Evolutionary conservation across 805 yeast genomes (phyloP), one percentile per base, ranked within the genome.

Genomic region (Yarrowia osloensis): DNA sequence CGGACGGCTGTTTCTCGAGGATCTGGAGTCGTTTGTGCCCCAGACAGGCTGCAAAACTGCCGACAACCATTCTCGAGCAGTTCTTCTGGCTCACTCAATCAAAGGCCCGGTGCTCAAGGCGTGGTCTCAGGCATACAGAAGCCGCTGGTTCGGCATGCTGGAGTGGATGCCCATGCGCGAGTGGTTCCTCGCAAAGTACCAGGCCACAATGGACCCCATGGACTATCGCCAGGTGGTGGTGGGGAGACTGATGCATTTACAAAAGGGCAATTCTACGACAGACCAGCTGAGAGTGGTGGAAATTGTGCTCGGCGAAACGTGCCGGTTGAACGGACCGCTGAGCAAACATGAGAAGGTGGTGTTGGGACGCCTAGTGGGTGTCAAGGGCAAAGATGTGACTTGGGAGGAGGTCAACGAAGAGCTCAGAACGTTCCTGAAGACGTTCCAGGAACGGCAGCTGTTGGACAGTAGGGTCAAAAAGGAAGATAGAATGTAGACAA

Each of bases 151-250:
- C n/a, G 63, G 63, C 26, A 57, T 57, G 63, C 37, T 57, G 19
- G 63, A 57, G 21, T 57, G 63, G 63, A 12, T 19, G 2, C 47
- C 28, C 3, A 57, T 57, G 63, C 28, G 37, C 3, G 63, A 57
- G 24, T 57, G 63, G 63, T 57, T 57, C 13, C 21, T 57, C 39
- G 63, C 63, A 19, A 57, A 40, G 49, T 57, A n/a, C 37, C 63
- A 57, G 49, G 19, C 42, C 8, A 57, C 63, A 9, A 57, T 57
- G 63, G 63, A 57, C 28, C 28, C 35, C 21, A 28, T 40, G 63
- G 63, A 57, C 63, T 40, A 39, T n/a, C n/a, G 63, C n/a, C 63
- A 57, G 21, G 28, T 57, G 37, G 33, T 26, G 1, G 49, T 57
- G 17, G 63, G 63, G 26, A n/a, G 63, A 8, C 49, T 57, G 26